phyloP scores from a whole-genome alignment of 176 grass and related monocot genomes.

The bread wheat (Triticum aestivum) region IWGSC_CS_RefSeq_v2.1 NC_057801.1:390842432-390842931 shows the following conservation, averaged over 20 bases:
- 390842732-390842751: background rate
- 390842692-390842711: background rate
- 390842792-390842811: too few species aligned
- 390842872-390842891: background rate
- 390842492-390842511: background rate
- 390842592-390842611: background rate
- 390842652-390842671: background rate
- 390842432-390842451: background rate
- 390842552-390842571: background rate
- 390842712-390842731: background rate
- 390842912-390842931: background rate
- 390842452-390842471: constrained; percentile 13
- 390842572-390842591: background rate
- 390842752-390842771: background rate
- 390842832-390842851: too few species aligned
- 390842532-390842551: background rate
- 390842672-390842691: background rate
- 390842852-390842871: too few species aligned
- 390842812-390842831: too few species aligned
- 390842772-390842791: too few species aligned
- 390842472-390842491: background rate
- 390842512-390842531: background rate
- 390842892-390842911: background rate
- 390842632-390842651: background rate
- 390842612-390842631: background rate